Conservation (phyloP, 192 early-diverging fungal genomes). For the Linnemannia exigua region DNA sequence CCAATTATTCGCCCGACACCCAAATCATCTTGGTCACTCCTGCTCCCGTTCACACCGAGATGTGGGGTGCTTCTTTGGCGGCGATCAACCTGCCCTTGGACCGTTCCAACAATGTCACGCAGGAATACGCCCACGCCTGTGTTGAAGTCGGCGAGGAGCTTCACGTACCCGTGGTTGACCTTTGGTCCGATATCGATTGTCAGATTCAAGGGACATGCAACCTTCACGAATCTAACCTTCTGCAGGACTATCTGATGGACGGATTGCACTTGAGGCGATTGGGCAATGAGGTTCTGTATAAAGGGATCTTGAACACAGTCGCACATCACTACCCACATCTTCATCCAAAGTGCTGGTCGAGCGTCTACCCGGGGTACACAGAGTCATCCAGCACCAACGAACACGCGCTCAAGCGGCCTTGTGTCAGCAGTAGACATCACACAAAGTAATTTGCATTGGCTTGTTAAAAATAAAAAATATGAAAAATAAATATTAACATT, state of each 20-base stretch:
- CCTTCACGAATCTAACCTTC: constrained; percentile 27
- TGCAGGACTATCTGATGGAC: constrained; percentile 63
- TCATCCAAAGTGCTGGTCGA: constrained; percentile 48
- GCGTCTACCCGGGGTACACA: constrained; percentile 40
- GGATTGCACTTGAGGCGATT: constrained; percentile 69
- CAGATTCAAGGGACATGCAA: constrained; percentile 22
- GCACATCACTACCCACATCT: constrained; percentile 40
- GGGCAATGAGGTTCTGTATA: constrained; percentile 67
- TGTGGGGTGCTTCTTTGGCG: constrained; percentile 58
- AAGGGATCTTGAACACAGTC: constrained; percentile 37
- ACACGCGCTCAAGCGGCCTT: constrained; percentile 28
- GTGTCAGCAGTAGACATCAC: not conserved
- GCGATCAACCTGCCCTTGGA: constrained; percentile 42
- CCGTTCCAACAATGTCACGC: constrained; percentile 55
- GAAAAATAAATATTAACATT: not conserved
- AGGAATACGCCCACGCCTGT: constrained; percentile 67
- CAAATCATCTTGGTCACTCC: constrained; percentile 82
- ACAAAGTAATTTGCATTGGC: not conserved
- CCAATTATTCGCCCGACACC: constrained; percentile 71
- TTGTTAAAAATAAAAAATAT: not conserved
- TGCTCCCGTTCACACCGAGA: constrained; percentile 75
- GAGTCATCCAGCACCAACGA: constrained; percentile 37
- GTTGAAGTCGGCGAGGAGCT: constrained; percentile 62
- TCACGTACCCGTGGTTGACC: constrained; percentile 53
- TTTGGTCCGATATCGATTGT: constrained; percentile 29